Evolutionary conservation across 2,329 filamentous ascomycete genomes (phyloP).

Genomic region (Penicillium corylophilum): DNA sequence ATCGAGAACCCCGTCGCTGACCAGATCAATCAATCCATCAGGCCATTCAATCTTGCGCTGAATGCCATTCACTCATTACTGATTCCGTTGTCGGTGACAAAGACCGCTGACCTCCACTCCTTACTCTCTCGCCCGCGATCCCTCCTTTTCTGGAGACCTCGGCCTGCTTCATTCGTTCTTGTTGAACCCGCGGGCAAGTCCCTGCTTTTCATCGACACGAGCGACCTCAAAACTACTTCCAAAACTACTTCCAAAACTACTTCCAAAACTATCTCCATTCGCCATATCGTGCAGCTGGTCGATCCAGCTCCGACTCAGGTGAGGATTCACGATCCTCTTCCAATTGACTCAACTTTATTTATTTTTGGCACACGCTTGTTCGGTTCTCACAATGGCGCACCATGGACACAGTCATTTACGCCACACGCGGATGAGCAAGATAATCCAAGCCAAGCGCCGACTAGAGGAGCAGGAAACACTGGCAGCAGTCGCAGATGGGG

Average conservation of each 20-base stretch:
- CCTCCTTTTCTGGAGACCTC: slow-evolving; percentile 3
- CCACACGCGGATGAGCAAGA: slow-evolving; percentile 18
- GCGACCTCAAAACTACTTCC: not conserved
- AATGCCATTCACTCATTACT: slow-evolving; percentile 15
- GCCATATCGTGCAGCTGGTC: slow-evolving; percentile 12
- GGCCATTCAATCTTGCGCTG: slow-evolving; percentile 5
- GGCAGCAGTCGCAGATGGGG: not conserved
- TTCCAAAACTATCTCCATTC: slow-evolving; percentile 7
- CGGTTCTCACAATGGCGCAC: slow-evolving; percentile 18
- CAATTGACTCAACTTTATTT: not conserved
- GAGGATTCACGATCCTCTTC: slow-evolving; percentile 9
- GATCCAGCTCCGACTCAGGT: slow-evolving; percentile 18
- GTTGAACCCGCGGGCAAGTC: slow-evolving; percentile 13
- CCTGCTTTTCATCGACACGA: slow-evolving; percentile 9
- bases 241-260: too few species aligned
- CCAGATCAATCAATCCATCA: not conserved
- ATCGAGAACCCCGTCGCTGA: slow-evolving; percentile 2
- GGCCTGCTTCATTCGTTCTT: slow-evolving; percentile 4
- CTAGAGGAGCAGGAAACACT: slow-evolving; percentile 7
- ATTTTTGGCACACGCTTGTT: not conserved
- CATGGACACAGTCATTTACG: slow-evolving; percentile 22
- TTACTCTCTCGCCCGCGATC: slow-evolving; percentile 1
- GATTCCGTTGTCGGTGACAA: slow-evolving; percentile 5
- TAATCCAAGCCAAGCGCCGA: slow-evolving; percentile 16
- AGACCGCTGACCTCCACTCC: slow-evolving; percentile 4